phyloP scores from a whole-genome alignment of 345 rosid genomes.

The Arabidopsis arenosa region DNA sequence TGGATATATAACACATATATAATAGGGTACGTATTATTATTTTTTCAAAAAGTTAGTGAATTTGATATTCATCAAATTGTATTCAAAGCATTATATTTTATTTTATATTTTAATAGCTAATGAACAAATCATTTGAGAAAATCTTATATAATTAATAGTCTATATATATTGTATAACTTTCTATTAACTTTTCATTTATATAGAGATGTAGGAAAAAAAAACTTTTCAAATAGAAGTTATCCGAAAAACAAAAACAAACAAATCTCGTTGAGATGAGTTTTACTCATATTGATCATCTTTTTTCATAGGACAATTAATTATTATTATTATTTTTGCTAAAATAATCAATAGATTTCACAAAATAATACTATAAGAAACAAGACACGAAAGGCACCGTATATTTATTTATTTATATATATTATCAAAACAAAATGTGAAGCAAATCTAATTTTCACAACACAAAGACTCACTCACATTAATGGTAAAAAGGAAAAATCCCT shows the following conservation, averaged over 20 bases:
- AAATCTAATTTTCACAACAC: neutral
- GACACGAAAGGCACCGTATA: neutral
- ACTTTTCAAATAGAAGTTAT: neutral
- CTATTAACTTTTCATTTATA: neutral
- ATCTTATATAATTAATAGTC: neutral
- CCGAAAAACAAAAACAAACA: neutral
- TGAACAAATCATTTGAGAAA: neutral
- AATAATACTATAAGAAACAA: neutral
- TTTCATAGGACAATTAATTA: neutral
- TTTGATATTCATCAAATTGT: neutral
- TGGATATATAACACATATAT: neutral
- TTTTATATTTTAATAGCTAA: neutral
- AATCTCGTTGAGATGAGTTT: neutral
- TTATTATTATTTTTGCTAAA: too few relatives aligned
- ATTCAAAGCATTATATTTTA: neutral
- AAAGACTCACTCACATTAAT: conserved; percentile 15
- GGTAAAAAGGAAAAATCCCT: neutral
- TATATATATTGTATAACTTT: neutral
- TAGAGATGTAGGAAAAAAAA: neutral
- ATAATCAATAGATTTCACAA: neutral
- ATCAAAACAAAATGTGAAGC: conserved; percentile 8
- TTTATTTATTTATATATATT: neutral
- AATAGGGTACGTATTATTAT: too few relatives aligned
- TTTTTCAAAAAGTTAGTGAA: too few relatives aligned
- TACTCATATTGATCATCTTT: neutral